phyloP scores from a whole-genome alignment of 1,284 basidiomycete genomes.

The Leccinum subatratum region DNA sequence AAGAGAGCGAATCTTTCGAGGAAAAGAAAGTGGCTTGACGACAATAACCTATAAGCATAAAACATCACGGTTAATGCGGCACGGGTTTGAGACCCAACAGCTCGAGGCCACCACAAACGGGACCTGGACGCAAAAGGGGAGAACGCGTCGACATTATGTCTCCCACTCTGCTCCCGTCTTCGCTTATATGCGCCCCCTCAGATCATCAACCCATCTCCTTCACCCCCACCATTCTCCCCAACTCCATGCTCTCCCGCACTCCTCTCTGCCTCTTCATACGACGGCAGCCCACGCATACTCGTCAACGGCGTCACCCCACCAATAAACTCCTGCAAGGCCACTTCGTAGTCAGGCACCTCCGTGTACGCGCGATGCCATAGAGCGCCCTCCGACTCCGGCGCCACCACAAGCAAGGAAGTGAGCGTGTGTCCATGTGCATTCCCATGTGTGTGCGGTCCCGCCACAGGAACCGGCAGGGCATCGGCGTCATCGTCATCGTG shows the following conservation, averaged over 20 bases:
- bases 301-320: constrained; percentile 83
- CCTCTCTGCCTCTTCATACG: constrained; percentile 63
- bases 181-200: not conserved
- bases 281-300: constrained; percentile 69
- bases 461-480: not conserved
- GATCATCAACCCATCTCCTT: constrained; percentile 18
- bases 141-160: not conserved
- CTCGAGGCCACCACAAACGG: not conserved
- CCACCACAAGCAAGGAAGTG: not conserved
- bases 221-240: not conserved
- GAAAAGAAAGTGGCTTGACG: not conserved
- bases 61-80: not conserved
- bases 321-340: constrained; percentile 77
- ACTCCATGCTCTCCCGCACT: not conserved
- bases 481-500: not conserved
- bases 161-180: not conserved
- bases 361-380: constrained; percentile 58
- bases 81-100: not conserved
- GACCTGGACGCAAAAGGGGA: not conserved
- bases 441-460: not conserved
- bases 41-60: constrained; percentile 1
- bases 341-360: constrained; percentile 79
- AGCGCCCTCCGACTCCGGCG: constrained; percentile 24
- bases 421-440: constrained; percentile 3
- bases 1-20: not conserved